Conservation (phyloP, 139 green algal species). For the Chara braunii region DNA sequence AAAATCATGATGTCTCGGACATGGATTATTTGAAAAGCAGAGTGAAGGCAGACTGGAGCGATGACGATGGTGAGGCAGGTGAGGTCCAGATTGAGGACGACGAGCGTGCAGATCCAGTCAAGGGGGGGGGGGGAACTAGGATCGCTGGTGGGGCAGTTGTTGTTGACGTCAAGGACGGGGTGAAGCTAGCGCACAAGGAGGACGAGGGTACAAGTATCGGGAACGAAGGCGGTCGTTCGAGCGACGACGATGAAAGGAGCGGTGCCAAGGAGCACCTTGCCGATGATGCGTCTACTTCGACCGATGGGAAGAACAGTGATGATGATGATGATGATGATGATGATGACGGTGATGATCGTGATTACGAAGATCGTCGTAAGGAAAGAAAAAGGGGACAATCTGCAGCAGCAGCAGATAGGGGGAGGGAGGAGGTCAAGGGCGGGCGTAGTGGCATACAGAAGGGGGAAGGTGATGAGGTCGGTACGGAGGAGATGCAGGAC, state of each 20-base stretch:
- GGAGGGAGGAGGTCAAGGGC: no score
- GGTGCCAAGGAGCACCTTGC: background rate
- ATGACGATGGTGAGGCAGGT: slow-evolving; percentile 25
- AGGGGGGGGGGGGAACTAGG: no score
- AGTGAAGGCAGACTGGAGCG: slow-evolving; percentile 49
- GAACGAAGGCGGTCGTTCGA: background rate
- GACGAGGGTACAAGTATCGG: no score
- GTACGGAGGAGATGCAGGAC: background rate
- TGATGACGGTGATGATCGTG: background rate
- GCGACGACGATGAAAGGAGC: background rate
- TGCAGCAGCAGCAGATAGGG: no score
- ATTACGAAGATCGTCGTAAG: background rate
- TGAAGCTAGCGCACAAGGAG: no score
- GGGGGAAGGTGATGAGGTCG: background rate
- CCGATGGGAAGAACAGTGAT: no score
- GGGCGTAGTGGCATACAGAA: no score
- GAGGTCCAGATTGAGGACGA: background rate
- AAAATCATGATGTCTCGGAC: slow-evolving; percentile 60
- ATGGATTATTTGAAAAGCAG: slow-evolving; percentile 74
- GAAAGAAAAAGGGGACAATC: background rate
- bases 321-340: background rate
- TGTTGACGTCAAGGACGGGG: no score
- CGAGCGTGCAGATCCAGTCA: no score
- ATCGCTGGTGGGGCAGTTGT: no score
- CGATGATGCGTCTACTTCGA: no score